Conservation (phyloP, 148 eudicot genomes). For the Silene uniflora region DNA sequence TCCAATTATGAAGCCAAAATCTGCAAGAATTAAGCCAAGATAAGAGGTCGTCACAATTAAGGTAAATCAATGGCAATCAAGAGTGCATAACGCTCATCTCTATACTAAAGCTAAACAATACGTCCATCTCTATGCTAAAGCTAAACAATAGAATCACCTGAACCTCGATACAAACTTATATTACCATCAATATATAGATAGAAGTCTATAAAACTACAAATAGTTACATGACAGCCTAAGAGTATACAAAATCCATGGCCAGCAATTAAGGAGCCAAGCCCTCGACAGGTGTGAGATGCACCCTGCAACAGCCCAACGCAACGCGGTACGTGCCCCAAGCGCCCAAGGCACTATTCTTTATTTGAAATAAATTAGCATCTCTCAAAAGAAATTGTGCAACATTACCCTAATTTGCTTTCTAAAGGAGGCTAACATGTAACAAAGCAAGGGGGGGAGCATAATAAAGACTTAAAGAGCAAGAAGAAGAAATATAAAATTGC, state of each 20-base stretch:
- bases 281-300: not conserved
- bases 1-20: slow-evolving; percentile 96
- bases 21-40: slow-evolving; percentile 36
- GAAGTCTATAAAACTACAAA: not conserved
- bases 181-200: not conserved
- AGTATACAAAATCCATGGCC: not conserved
- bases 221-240: not conserved
- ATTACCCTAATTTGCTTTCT: not conserved
- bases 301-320: not conserved
- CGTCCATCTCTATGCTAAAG: not conserved
- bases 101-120: not conserved
- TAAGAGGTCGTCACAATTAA: not conserved
- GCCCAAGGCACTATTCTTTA: not conserved
- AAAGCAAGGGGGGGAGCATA: not conserved
- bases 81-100: not conserved
- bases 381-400: not conserved
- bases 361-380: not conserved
- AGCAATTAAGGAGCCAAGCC: not conserved
- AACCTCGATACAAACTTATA: not conserved
- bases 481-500: not conserved
- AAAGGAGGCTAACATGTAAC: not conserved
- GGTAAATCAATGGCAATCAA: not conserved
- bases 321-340: not conserved
- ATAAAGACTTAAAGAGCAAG: not conserved
- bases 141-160: not conserved